Percentiles rank a stretch among this genome's conserved stretches.
These are phyloP conservation scores for Zymoseptoria ardabiliae DNA, from an alignment of 2,329 filamentous ascomycete genomes.

Conservation along the genomic window DNA sequence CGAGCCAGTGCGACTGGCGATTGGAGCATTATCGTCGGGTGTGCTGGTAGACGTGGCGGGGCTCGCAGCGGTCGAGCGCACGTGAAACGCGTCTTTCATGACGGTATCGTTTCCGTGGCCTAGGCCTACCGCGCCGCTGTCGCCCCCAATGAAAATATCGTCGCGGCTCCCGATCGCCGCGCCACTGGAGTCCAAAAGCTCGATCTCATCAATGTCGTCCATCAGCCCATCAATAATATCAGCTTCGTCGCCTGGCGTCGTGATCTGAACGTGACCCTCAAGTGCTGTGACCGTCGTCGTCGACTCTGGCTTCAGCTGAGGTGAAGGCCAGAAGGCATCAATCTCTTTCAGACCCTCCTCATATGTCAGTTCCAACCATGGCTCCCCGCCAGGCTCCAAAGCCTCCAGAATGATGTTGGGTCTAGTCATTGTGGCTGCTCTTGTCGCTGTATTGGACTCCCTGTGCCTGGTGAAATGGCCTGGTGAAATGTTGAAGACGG, in stretches of 20 bases:
- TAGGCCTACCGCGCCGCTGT: background rate
- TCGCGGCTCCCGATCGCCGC: background rate
- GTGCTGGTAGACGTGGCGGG: background rate
- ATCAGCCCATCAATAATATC: background rate
- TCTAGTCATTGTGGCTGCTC: background rate
- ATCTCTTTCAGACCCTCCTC: background rate
- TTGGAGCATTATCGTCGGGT: background rate
- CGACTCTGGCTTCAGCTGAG: background rate
- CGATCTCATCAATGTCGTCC: background rate
- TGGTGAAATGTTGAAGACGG: background rate
- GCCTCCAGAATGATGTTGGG: background rate
- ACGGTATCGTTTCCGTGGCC: background rate
- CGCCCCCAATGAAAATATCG: background rate
- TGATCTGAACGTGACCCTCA: background rate
- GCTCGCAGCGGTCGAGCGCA: background rate
- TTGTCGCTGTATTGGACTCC: background rate
- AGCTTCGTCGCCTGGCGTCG: background rate
- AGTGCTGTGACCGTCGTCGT: background rate
- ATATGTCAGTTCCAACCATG: background rate
- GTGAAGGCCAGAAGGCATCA: background rate
- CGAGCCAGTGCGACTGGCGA: background rate
- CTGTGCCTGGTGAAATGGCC: background rate
- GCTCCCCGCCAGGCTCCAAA: background rate
- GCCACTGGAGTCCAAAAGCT: background rate
- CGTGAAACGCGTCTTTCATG: background rate